Evolutionary conservation across 2,329 filamentous ascomycete species (phyloP), one percentile per base, ranked within the genome.

Genomic region (Botryotinia convoluta): DNA sequence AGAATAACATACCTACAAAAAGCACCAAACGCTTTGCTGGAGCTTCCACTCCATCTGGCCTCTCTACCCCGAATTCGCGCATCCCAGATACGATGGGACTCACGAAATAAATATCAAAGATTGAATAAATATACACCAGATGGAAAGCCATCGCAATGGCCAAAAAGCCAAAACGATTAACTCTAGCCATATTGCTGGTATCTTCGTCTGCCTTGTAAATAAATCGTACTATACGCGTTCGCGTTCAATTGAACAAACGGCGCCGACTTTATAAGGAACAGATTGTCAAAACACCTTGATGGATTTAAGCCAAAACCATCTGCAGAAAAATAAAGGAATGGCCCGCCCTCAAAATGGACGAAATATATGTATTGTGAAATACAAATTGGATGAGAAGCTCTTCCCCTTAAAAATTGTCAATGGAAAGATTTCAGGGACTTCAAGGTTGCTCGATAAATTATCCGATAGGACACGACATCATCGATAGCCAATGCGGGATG

Each of bases 61-160:
- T 87, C 74, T 94, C 89, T 54, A 97, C 86, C 63, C 86, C 84
- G 83, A 94, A 95, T 74, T 94, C 88, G 80, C 88, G 90, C 96
- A 99, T 99, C 81, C 96, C 96, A 85, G 92, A 93, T 72, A 98
- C 96, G 78, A 99, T 96, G 35, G 96, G 96, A 82, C 94, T 98
- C 81, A 98, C 94, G 81, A 99, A 99, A 84, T 99, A 98, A 76
- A 98, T 96, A 83, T 98, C 95, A 84, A 99, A 99, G 80, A 98
- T 98, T 74, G 94, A 97, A 81, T 92, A 93, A 73, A 97, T 92
- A 83, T 99, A 99, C 77, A 97, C 89, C 71, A 98, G 83, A 83
- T 99, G 97, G 82, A 99, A 99, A 75, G 95, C 85, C 81, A 98
- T 88, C 78, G 96, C 96, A 81, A 97, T 89, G 81, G 92, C 91